Evolutionary conservation across 2,329 filamentous ascomycete genomes (phyloP), one percentile per base, ranked within the genome.

Genomic region (Lasiodiplodia sp.): DNA sequence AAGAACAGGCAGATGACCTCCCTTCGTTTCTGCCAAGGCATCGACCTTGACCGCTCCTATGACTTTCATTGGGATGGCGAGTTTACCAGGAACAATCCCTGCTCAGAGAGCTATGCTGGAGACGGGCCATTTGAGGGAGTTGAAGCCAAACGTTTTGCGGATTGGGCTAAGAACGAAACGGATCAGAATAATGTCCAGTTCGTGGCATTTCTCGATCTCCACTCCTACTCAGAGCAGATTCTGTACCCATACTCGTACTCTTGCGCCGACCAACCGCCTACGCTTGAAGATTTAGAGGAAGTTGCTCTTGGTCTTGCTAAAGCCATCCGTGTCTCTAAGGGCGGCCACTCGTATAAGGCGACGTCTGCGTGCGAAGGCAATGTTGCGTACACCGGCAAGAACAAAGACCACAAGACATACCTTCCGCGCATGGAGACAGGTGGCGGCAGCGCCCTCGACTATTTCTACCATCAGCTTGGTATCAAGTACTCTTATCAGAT

Each of bases 191-290:
- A 91, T 68, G 89, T 90, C 64, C 85, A 91, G 18, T 93, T 98
- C 72, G 87, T 94, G n/a, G 93, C 91, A 3, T 91, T 96, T 71
- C 78, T 98, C 55, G 96, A 99, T 78, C 85, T 98, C 31, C 96
- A 99, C 80, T 95, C 93, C 1, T 99, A 98, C 79, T 96, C 93
- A 0, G 94, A 99, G 81, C 92, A 97, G 80, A 91, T 99, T 25
- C 85, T 98, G 10, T 97, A 96, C 77, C 96, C 96, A 0, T 98
- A 94, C 78, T 90, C 92, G 5, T 97, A 93, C 80, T 92, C 92
- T 14, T 99, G 96, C 83, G 82, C 84, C 6, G 85, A 87, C 5
- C 84, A 89, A 34, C 95, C 96, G 14, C 94, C 95, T 0, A 94
- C 94, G 47, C 83, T 96, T 18, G 96, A 99, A 80, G 97, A 96